Conservation (phyloP, 306 rosid species). For the Styphnolobium japonicum region DNA sequence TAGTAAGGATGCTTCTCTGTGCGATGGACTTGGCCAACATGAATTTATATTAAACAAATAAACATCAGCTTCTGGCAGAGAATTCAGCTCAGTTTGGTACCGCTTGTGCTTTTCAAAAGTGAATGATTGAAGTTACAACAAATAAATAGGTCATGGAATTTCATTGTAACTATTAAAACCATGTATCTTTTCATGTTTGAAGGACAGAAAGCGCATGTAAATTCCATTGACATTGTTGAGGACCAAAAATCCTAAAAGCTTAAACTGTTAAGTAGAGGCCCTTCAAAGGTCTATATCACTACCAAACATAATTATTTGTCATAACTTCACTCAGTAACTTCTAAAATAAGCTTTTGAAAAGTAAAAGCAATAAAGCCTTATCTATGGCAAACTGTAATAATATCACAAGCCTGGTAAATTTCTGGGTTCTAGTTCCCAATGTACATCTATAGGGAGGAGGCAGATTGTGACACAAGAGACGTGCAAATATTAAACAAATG, state of each 20-base stretch:
- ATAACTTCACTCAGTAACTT: no score
- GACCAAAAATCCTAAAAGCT: background rate
- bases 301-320: no score
- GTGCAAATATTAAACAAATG: background rate
- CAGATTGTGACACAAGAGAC: background rate
- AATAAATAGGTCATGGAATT: background rate
- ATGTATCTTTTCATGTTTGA: background rate
- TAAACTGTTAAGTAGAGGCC: background rate
- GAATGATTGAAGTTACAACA: background rate
- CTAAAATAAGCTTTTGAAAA: no score
- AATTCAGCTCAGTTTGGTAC: background rate
- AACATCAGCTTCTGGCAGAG: background rate
- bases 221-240: background rate
- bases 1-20: slow-evolving; percentile 1
- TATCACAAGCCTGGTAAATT: background rate
- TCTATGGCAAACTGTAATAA: background rate
- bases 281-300: background rate
- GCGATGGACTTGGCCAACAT: background rate
- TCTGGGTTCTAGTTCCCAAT: background rate
- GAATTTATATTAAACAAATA: background rate
- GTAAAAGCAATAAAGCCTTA: no score
- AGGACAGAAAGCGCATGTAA: background rate
- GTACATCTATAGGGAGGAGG: background rate
- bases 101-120: background rate
- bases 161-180: background rate